Evolutionary conservation across 352 stramenopile species (phyloP).

Genomic region (Albugo laibachii): DNA sequence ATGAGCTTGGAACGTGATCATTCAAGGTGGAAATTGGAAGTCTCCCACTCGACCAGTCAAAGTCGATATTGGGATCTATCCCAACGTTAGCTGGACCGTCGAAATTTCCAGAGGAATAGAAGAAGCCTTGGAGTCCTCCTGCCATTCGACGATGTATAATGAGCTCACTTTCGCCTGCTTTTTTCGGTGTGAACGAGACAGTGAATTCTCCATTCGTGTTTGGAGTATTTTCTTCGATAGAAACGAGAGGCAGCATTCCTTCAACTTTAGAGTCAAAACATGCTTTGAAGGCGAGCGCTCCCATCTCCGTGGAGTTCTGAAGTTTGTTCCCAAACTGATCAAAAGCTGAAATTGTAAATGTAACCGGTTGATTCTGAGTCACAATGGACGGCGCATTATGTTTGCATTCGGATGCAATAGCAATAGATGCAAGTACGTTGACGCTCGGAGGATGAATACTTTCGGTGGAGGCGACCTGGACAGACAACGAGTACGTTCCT

Average conservation of each 20-base stretch:
- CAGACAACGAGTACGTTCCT: constrained; percentile 32
- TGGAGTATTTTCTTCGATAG: constrained; percentile 22
- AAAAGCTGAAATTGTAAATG: constrained; percentile 76
- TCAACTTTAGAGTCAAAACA: background rate
- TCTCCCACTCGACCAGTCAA: constrained; percentile 41
- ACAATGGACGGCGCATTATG: constrained; percentile 70
- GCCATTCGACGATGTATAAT: constrained; percentile 46
- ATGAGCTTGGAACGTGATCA: background rate
- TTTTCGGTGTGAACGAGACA: constrained; percentile 51
- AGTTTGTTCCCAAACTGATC: constrained; percentile 86
- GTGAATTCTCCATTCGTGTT: constrained; percentile 81
- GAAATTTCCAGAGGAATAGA: constrained; percentile 81
- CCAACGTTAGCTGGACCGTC: constrained; percentile 44
- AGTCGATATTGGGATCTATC: constrained; percentile 64
- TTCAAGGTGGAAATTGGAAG: constrained; percentile 5
- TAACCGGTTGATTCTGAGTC: constrained; percentile 44
- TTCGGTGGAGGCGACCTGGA: constrained; percentile 22
- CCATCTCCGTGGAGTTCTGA: constrained; percentile 48
- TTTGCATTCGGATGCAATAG: constrained; percentile 33
- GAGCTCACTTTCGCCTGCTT: constrained; percentile 68
- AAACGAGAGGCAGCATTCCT: constrained; percentile 40
- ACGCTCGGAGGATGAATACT: constrained; percentile 60
- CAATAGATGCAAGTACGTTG: constrained; percentile 53
- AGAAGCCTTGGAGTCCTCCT: constrained; percentile 82
- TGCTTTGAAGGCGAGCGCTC: background rate